Evolutionary conservation across 495 filamentous ascomycete species (phyloP).

Genomic region (Acidomyces sp.): DNA sequence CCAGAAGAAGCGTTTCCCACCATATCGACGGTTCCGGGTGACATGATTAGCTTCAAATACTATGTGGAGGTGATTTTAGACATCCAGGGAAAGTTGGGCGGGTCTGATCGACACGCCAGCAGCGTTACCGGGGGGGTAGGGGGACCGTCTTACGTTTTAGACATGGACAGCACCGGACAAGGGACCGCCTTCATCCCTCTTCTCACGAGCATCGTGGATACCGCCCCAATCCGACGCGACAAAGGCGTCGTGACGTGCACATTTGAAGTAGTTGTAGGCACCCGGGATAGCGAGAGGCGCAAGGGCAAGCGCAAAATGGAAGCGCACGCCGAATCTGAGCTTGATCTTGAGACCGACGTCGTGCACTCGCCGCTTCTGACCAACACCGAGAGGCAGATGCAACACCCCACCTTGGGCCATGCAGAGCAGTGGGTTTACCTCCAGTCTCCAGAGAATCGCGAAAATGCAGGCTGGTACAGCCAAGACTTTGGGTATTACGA

Average conservation of each 20-base stretch:
- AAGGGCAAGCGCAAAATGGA: constrained; percentile 34
- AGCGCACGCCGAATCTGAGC: constrained; percentile 14
- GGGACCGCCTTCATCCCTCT: constrained; percentile 31
- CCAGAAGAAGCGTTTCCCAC: constrained; percentile 89
- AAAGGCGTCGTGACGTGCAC: constrained; percentile 73
- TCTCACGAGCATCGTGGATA: constrained; percentile 81
- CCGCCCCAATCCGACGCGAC: constrained; percentile 68
- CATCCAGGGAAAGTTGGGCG: constrained; percentile 70
- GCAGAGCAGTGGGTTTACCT: too few species aligned
- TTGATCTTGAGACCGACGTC: constrained; percentile 22
- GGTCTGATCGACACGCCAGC: constrained; percentile 49
- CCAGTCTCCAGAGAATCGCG: too few species aligned
- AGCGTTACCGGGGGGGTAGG: constrained; percentile 31
- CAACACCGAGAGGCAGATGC: too few species aligned
- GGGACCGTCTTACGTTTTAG: constrained; percentile 12
- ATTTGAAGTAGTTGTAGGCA: constrained; percentile 82
- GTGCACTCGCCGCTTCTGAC: too few species aligned
- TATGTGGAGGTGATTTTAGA: constrained; percentile 86
- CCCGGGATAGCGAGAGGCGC: constrained; percentile 59
- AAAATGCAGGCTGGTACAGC: too few species aligned
- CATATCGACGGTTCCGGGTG: constrained; percentile 73
- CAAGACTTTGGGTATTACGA: too few species aligned
- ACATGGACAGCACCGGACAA: constrained; percentile 27
- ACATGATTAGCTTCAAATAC: constrained; percentile 89
- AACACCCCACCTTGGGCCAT: too few species aligned